phyloP scores from a whole-genome alignment of 257 asterid species.

The Striga asiatica region DNA sequence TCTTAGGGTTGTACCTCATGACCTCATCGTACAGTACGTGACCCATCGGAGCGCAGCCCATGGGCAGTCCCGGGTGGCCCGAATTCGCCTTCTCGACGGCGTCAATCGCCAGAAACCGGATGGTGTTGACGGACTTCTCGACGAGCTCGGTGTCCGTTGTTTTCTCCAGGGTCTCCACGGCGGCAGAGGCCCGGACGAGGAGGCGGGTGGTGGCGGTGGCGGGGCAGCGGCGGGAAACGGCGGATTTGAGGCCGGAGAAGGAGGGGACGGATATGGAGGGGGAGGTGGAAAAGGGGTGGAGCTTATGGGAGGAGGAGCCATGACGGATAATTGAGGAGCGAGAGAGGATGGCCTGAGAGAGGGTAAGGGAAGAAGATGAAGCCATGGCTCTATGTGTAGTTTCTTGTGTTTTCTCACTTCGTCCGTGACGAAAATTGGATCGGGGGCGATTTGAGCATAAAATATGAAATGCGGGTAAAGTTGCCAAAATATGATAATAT shows the following conservation, averaged over 20 bases:
- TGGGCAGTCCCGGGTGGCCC: slow-evolving; percentile 59
- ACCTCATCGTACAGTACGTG: slow-evolving; percentile 35
- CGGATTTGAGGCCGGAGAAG: slow-evolving; percentile 50
- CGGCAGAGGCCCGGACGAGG: slow-evolving; percentile 43
- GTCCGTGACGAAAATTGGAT: slow-evolving; percentile 10
- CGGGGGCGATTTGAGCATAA: slow-evolving; percentile 1
- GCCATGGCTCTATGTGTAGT: slow-evolving; percentile 47
- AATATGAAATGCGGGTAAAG: slow-evolving; percentile 15
- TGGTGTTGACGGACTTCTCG: slow-evolving; percentile 76
- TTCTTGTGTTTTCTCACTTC: background rate
- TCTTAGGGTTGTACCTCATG: slow-evolving; percentile 27
- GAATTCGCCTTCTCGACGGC: slow-evolving; percentile 37
- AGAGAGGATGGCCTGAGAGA: slow-evolving; percentile 80
- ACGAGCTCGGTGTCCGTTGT: slow-evolving; percentile 42
- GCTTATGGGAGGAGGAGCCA: slow-evolving; percentile 32
- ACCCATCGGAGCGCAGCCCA: slow-evolving; percentile 41
- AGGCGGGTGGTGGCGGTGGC: slow-evolving; percentile 19
- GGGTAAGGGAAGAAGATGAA: slow-evolving; percentile 73
- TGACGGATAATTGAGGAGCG: slow-evolving; percentile 54
- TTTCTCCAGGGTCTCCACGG: slow-evolving; percentile 59
- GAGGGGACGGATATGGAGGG: slow-evolving; percentile 34
- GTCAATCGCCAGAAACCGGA: slow-evolving; percentile 46
- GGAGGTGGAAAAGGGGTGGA: slow-evolving; percentile 23
- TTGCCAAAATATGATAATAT: background rate
- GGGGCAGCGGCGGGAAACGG: slow-evolving; percentile 30